Evolutionary conservation across 2,329 filamentous ascomycete species (phyloP).

Genomic region (Immersiporthe knoxdaviesiana): DNA sequence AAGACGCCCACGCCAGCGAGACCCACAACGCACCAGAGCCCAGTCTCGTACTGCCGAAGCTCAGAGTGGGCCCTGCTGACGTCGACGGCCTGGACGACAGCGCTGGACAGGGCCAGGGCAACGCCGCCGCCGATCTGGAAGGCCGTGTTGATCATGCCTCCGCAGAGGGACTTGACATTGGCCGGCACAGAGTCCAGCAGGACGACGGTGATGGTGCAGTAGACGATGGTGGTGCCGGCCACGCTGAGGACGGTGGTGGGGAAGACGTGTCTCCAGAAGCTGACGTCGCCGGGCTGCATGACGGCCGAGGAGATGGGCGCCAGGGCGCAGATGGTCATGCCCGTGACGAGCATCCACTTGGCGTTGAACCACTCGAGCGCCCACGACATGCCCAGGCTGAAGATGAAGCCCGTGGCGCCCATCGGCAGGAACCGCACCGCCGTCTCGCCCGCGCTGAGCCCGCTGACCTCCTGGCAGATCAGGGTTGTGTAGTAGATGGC

Average conservation of each 20-base stretch:
- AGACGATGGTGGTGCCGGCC: conserved; percentile 44
- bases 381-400: conserved; percentile 41
- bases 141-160: conserved; percentile 43
- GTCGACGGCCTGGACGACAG: conserved; percentile 43
- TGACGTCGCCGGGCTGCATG: conserved; percentile 30
- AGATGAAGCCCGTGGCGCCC: conserved; percentile 44
- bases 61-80: conserved; percentile 39
- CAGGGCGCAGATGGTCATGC: conserved; percentile 41
- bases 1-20: conserved; percentile 43
- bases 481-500: too few species aligned
- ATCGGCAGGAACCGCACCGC: conserved; percentile 48
- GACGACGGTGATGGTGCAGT: conserved; percentile 46
- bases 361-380: conserved; percentile 44
- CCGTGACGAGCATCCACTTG: conserved; percentile 42
- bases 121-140: conserved; percentile 48
- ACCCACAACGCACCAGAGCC: conserved; percentile 46
- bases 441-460: conserved; percentile 43
- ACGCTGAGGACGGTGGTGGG: conserved; percentile 45
- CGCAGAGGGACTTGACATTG: conserved; percentile 41
- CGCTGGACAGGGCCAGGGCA: conserved; percentile 40
- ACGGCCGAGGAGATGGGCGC: conserved; percentile 42
- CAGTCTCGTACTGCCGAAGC: conserved; percentile 43
- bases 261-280: conserved; percentile 44
- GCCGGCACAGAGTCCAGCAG: conserved; percentile 44
- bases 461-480: too few species aligned